A percentile compares a stretch with the other conserved stretches of the same genome.
phyloP scores from a whole-genome alignment of 495 filamentous ascomycete genomes.

The Aspergillus haitiensis region DNA sequence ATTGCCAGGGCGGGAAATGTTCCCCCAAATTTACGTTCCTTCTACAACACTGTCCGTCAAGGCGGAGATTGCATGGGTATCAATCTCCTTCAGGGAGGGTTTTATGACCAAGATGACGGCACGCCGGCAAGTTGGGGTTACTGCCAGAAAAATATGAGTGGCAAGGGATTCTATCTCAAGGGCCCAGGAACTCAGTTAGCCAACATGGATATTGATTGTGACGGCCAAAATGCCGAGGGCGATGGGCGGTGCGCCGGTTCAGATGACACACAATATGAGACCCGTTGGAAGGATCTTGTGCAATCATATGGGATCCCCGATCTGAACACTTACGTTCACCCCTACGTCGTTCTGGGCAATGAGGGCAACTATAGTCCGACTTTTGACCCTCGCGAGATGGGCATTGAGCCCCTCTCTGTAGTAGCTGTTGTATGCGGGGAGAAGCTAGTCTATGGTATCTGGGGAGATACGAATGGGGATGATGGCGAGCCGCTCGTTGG shows the following conservation, averaged over 20 bases:
- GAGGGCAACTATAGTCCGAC: slow-evolving; percentile 23
- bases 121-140: slow-evolving; percentile 24
- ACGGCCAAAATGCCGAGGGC: slow-evolving; percentile 50
- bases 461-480: slow-evolving; percentile 64
- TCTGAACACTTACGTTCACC: slow-evolving; percentile 59
- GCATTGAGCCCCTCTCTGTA: slow-evolving; percentile 58
- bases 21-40: slow-evolving; percentile 5
- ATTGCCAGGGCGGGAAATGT: not conserved
- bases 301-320: slow-evolving; percentile 48
- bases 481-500: slow-evolving; percentile 38
- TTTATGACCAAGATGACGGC: slow-evolving; percentile 26
- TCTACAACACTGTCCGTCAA: slow-evolving; percentile 25
- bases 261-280: slow-evolving; percentile 50
- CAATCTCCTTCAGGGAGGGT: slow-evolving; percentile 28
- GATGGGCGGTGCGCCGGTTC: slow-evolving; percentile 51
- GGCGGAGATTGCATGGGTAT: slow-evolving; percentile 9
- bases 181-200: slow-evolving; percentile 25
- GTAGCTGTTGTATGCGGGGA: slow-evolving; percentile 61
- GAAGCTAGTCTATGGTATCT: slow-evolving; percentile 58
- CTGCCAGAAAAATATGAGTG: slow-evolving; percentile 24
- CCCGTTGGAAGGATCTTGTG: slow-evolving; percentile 53
- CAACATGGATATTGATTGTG: slow-evolving; percentile 69
- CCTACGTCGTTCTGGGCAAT: slow-evolving; percentile 68
- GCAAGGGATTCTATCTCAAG: slow-evolving; percentile 32
- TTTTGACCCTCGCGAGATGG: slow-evolving; percentile 52